phyloP scores from a whole-genome alignment of 768 basidiomycete species.

The Trametes cubensis region DNA sequence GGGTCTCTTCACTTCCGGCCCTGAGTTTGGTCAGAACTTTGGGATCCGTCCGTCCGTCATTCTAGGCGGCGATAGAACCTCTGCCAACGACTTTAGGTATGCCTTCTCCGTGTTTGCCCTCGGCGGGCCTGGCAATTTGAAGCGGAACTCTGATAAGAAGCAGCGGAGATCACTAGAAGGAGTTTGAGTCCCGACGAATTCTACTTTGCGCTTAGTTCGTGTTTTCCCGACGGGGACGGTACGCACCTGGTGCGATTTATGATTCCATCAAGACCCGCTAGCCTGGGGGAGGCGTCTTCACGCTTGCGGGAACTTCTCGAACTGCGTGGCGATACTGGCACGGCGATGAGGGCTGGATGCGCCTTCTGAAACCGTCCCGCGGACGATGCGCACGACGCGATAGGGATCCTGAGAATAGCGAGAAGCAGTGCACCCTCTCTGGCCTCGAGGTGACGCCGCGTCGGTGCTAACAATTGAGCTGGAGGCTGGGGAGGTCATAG shows the following conservation, averaged over 20 bases:
- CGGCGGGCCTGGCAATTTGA: neutral
- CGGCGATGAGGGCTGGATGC: neutral
- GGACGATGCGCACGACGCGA: neutral
- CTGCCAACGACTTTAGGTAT: neutral
- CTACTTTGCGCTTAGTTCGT: neutral
- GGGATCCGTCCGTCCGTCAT: neutral
- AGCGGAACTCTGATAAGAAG: neutral
- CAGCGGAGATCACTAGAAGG: constrained; percentile 1
- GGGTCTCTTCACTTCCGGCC: neutral
- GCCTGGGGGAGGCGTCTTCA: too few relatives aligned
- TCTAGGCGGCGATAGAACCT: neutral
- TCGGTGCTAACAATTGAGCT: neutral
- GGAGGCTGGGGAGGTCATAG: neutral
- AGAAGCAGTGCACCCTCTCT: constrained; percentile 3
- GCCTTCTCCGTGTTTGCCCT: neutral
- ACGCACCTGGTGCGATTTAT: neutral
- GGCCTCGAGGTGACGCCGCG: neutral
- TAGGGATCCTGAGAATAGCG: constrained; percentile 1
- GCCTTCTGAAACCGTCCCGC: neutral
- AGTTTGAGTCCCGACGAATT: too few relatives aligned
- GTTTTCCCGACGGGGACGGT: neutral
- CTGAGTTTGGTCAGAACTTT: neutral
- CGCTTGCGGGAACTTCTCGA: neutral
- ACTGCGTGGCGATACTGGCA: neutral
- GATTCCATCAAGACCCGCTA: neutral